Percentiles rank a stretch among this genome's conserved stretches.
Conservation (phyloP, 768 basidiomycete species). For the Plicaturopsis crispa region DNA sequence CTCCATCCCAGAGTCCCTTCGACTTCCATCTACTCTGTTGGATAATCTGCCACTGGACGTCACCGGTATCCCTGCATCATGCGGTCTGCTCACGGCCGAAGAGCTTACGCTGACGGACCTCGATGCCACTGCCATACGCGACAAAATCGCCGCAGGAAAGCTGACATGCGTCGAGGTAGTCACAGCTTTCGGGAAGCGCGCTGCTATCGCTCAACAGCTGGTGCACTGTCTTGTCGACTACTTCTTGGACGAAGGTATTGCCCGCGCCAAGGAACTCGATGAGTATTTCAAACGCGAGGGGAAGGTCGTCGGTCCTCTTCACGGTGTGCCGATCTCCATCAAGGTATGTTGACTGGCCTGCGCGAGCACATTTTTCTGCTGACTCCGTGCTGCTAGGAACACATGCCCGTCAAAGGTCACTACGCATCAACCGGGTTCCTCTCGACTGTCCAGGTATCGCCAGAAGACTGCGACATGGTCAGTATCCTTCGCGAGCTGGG, state of each 20-base stretch:
- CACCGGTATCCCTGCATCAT: constrained; percentile 21
- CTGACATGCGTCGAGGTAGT: constrained; percentile 31
- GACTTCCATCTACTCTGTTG: constrained; percentile 11
- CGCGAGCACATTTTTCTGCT: constrained; percentile 20
- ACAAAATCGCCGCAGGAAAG: constrained; percentile 18
- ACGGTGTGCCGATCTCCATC: constrained; percentile 32
- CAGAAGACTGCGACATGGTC: no score
- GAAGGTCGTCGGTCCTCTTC: constrained; percentile 32
- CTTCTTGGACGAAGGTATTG: constrained; percentile 35
- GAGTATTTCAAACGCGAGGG: constrained; percentile 28
- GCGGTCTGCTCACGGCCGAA: constrained; percentile 21
- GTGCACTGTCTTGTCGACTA: constrained; percentile 31
- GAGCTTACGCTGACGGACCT: constrained; percentile 26
- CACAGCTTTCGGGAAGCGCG: constrained; percentile 40
- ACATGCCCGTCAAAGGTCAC: constrained; percentile 32
- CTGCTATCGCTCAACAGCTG: constrained; percentile 44
- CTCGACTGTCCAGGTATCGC: no score
- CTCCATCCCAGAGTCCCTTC: constrained; percentile 15
- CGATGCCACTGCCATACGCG: constrained; percentile 26
- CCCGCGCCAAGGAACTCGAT: constrained; percentile 33
- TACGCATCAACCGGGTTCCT: constrained; percentile 28
- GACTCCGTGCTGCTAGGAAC: no score
- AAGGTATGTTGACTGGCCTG: constrained; percentile 22
- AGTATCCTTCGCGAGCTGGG: constrained; percentile 32
- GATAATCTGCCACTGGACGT: constrained; percentile 23